Base-by-base conservation (phyloP, 139 green algal species). In the Micractinium conductrix region DNA sequence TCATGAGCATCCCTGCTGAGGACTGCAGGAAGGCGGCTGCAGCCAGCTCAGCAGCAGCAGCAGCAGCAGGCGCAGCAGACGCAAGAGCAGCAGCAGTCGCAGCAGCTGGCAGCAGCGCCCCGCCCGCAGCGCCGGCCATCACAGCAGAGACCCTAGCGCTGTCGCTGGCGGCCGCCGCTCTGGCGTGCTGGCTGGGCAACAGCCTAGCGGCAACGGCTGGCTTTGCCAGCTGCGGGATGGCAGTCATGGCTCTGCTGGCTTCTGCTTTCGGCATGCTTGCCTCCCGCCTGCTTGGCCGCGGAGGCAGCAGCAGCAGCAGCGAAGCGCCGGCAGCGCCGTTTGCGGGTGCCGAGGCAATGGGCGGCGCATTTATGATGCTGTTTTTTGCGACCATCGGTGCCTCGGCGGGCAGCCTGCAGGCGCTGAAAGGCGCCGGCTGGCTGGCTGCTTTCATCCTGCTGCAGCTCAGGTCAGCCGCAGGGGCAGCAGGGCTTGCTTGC, bases 321-420 rank as follows among this genome's bases (percentile, higher is more conserved):
- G 38, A 40, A 30, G 24, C 33, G 45, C 17, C 22, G 45, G 79
- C 67, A 38, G 30, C 75, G 5, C 45, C 45, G 1, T 94, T 91
- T 88, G 65, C 62, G 63, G 91, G 91, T 3, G 80, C 87, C 1
- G 80, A 80, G 69, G 43, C 63, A 28, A 58, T 96, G 24, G 93
- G 92, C 22, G 79, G 75, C 8, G 74, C 69, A 2, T 78, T 96
- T 10, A 95, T 98, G 90, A 74, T 87, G 40, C 42, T 97, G 14
- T 97, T 97, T 88, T 98, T 98, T 78, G 89, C 92, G 7, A 92
- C 93, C 30, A 93, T 98, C 35, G 95, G 95, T 40, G 92, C 93
- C 12, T 84, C 78, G 0, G 93, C 91, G 22, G 92, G 91, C 43
- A 88, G 72, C 60, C 84, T 93, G 16, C 28, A 28, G n/a, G 81